Evolutionary conservation across 2,329 filamentous ascomycete species (phyloP).

Genomic region (Didymellaceae sp.): DNA sequence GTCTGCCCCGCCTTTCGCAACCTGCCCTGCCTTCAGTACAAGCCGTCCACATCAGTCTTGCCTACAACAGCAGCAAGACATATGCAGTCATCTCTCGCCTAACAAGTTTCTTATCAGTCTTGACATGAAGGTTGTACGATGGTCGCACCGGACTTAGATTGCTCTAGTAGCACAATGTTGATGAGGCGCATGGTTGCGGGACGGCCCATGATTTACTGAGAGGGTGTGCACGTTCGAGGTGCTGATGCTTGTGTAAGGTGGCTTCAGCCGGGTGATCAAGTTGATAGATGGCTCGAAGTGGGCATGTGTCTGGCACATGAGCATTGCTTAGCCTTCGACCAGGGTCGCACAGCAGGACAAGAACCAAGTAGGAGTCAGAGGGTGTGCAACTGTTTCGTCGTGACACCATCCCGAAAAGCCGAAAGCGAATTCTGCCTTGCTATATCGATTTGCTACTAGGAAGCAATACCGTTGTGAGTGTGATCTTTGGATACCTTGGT

Average conservation of each 20-base stretch:
- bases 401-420: constrained; percentile 6
- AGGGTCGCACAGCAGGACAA: constrained; percentile 16
- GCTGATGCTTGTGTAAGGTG: neutral
- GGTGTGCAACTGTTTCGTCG: constrained; percentile 27
- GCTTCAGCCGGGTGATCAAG: constrained; percentile 11
- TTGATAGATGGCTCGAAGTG: constrained; percentile 2
- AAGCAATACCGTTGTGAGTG: neutral
- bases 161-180: neutral
- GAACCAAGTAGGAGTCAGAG: constrained; percentile 15
- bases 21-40: neutral
- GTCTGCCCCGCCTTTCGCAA: constrained; percentile 14
- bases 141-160: neutral
- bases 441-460: neutral
- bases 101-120: neutral
- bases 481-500: neutral
- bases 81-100: constrained; percentile 10
- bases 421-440: constrained; percentile 1
- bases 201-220: constrained; percentile 2
- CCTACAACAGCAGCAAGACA: neutral
- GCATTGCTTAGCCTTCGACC: constrained; percentile 8
- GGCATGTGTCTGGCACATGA: constrained; percentile 26
- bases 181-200: constrained; percentile 10
- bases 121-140: neutral
- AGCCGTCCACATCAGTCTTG: constrained; percentile 13
- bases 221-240: constrained; percentile 3